Base-by-base conservation (phyloP, 2,329 filamentous ascomycete genomes). In the Fusarium gaditjirri region DNA sequence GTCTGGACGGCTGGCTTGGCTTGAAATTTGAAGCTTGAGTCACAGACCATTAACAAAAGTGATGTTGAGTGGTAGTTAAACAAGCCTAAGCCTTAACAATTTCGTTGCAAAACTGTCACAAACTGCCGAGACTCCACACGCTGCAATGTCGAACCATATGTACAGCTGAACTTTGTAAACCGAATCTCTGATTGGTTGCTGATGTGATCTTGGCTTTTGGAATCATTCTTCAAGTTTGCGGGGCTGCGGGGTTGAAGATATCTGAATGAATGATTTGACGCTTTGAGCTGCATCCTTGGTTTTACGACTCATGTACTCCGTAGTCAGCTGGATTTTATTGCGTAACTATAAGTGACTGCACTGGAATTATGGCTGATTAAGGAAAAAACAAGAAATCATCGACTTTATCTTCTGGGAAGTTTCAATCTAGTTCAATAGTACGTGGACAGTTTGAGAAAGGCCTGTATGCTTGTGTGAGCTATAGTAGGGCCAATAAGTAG, bases 161-260 rank as follows among this genome's bases (percentile, higher is more conserved):
- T 35, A 44, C 57, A 68, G 57, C 46, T 38, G 65, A 38, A 38
- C 27, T 52, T 59, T 16, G 33, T 66, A 64, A 57, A 16, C n/a
- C 44, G n/a, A 55, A 35, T 54, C 29, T 55, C 29, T 68, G 46
- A 65, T 68, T 55, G 62, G 71, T 53, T 29, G 17, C 21, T 31
- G 7, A 27, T 33, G n/a, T 10, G 27, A 59, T 58, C 62, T 65
- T 62, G 61, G 68, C 59, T 74, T 74, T 73, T 73, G 71, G 71
- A 73, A 73, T 73, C 71, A 73, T 71, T 67, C 46, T 55, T 55
- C n/a, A n/a, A 38, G 52, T 25, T 39, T 73, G 67, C 57, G 71
- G 71, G 71, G 71, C 64, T 57, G 67, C 49, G 71, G 71, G 65
- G 67, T 61, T 58, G 35, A 12, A 31, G 16, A 29, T 31, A 47